Evolutionary conservation across 371 early-diverging fungal species (phyloP).

Genomic region (Mucor irregularis): DNA sequence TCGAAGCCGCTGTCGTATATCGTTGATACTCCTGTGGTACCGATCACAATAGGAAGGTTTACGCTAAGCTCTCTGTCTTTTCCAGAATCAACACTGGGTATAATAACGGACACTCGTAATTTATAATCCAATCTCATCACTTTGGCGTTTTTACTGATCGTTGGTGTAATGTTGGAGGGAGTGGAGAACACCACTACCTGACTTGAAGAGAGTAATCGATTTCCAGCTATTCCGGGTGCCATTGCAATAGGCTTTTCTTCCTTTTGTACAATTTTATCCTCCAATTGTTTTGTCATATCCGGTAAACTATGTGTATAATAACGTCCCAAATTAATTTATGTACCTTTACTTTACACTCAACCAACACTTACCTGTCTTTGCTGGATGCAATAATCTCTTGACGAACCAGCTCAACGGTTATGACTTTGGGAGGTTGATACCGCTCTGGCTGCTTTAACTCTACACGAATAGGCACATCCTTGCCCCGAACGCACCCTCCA

Average conservation of each 20-base stretch:
- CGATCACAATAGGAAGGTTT: constrained; percentile 7
- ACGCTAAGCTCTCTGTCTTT: constrained; percentile 4
- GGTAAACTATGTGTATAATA: constrained; percentile 3
- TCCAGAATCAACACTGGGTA: neutral
- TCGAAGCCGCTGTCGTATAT: neutral
- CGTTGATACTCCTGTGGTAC: constrained; percentile 1
- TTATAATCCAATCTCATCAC: constrained; percentile 14
- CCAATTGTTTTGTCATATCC: constrained; percentile 11
- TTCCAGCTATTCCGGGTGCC: neutral
- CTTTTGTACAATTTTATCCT: neutral
- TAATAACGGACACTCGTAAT: constrained; percentile 5
- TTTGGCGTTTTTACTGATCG: neutral
- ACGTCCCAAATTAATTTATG: neutral
- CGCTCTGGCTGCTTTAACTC: constrained; percentile 8
- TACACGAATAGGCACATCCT: neutral
- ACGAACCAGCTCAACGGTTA: neutral
- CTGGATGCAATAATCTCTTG: constrained; percentile 10
- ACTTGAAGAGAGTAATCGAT: neutral
- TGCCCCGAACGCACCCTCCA: constrained; percentile 9
- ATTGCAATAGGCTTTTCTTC: neutral
- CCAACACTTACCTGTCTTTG: constrained; percentile 14
- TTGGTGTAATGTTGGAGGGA: constrained; percentile 9
- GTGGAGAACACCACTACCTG: neutral
- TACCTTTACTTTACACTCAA: neutral
- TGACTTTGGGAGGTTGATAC: neutral